Percentiles rank a stretch among this genome's conserved stretches.
Evolutionary conservation across 331 rosid species (phyloP).

Genomic region (Rosa hybrid): DNA sequence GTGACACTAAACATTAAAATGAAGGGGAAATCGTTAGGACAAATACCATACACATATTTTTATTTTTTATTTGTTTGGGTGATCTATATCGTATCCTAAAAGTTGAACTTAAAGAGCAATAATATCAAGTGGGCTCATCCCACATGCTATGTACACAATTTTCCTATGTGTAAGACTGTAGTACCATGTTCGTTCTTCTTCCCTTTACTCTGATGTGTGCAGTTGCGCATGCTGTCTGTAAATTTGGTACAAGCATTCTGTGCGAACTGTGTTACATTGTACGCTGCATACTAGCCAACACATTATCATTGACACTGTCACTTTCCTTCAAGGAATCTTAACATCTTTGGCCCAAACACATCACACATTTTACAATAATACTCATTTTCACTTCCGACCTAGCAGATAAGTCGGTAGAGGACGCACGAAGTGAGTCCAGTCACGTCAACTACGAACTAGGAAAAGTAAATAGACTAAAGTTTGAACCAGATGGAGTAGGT

Average conservation of each 20-base stretch:
- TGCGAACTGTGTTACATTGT: neutral
- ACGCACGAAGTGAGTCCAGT: neutral
- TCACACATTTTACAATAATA: neutral
- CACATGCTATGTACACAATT: neutral
- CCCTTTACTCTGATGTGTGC: neutral
- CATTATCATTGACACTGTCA: neutral
- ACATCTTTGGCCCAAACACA: neutral
- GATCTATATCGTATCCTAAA: neutral
- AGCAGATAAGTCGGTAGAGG: neutral
- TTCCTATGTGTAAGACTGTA: neutral
- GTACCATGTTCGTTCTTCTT: neutral
- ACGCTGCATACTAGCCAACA: neutral
- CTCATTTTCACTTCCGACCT: neutral
- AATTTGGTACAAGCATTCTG: neutral
- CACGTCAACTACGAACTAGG: neutral
- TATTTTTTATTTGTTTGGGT: too few relatives aligned
- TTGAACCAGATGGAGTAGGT: neutral
- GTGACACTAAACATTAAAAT: too few relatives aligned
- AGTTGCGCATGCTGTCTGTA: conserved; percentile 6
- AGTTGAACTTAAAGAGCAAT: neutral
- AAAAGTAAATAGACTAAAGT: neutral
- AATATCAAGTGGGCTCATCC: neutral
- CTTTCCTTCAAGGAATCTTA: neutral
- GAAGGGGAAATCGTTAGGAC: too few relatives aligned
- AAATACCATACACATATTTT: too few relatives aligned